A percentile compares a stretch with the other conserved stretches of the same genome.
These are phyloP conservation scores for Xylariaceae sp. DNA, from an alignment of 2,329 filamentous ascomycete genomes.

Conservation along the genomic window DNA sequence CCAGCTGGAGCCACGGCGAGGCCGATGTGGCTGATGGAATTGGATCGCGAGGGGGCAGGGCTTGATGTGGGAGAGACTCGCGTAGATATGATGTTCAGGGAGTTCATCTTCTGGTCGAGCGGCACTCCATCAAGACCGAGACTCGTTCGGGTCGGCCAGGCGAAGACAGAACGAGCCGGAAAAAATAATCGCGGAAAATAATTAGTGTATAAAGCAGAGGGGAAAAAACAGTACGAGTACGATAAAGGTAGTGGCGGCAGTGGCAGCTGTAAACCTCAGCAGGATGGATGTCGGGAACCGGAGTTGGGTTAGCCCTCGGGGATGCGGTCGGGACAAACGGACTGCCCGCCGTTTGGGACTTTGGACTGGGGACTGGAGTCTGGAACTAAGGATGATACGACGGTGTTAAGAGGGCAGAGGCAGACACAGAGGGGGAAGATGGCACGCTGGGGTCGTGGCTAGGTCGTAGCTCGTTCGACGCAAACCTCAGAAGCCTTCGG, in stretches of 20 bases:
- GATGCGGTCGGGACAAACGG: neutral
- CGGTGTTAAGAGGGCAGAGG: neutral
- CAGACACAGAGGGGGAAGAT: neutral
- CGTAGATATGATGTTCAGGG: constrained; percentile 86
- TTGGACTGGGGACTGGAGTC: neutral
- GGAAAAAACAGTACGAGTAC: neutral
- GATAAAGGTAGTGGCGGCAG: too few species aligned
- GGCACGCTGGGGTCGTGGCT: neutral
- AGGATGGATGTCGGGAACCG: neutral
- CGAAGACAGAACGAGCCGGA: constrained; percentile 15
- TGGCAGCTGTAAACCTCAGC: neutral
- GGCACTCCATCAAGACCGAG: constrained; percentile 55
- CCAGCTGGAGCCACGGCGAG: constrained; percentile 41
- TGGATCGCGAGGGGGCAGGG: constrained; percentile 53
- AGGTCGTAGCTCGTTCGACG: neutral
- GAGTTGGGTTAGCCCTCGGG: neutral
- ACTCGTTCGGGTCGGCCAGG: constrained; percentile 21
- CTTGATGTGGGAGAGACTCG: constrained; percentile 63
- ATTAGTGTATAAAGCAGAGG: constrained; percentile 4
- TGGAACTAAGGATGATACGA: neutral
- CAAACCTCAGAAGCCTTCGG: neutral
- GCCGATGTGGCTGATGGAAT: constrained; percentile 52
- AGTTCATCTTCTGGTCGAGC: constrained; percentile 75
- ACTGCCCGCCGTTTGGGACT: neutral
- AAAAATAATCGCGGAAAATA: neutral